Evolutionary conservation across 768 basidiomycete species (phyloP), one percentile per base, ranked within the genome.

Genomic region (Trametes villosa): DNA sequence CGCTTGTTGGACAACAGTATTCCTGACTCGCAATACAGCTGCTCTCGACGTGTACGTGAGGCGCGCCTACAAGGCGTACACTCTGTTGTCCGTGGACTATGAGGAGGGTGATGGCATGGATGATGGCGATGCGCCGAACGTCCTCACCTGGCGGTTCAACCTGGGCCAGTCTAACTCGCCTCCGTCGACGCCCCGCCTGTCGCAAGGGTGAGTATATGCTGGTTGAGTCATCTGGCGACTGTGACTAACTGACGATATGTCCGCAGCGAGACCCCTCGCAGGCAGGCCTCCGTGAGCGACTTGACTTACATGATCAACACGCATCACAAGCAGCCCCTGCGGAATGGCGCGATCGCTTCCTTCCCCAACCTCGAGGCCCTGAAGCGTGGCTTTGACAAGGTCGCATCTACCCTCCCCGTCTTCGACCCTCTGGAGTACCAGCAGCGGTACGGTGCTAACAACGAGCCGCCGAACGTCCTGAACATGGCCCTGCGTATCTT

Each of bases 1-100:
- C 52, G n/a, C 33, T 13, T 40, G 38, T 30, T n/a, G 13, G 4
- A 31, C 1, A 33, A 34, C 40, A 4, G 18, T n/a, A 17, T 29
- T 7, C 20, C 18, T 24, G 27, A 31, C 11, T 22, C 8, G 3
- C 13, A 17, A 9, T 8, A 9, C 63, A 93, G 96, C 96, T 75
- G 90, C 96, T 11, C 87, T 97, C 49, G 96, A 98, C 74, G 94
- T 96, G 26, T 99, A 98, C 70, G 84, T 98, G 60, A 88, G 96
- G 55, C 92, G 96, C 64, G 94, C 94, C 8, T 99, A 99, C 77
- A 88, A 90, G 63, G 96, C 94, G 4, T 99, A 99, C 77, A 88
- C 86, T 22, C 75, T 98, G 42, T 80, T 97, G 52, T 92, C 92
- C 31, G 83, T 99, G 59, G 96, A 98, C 72, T 95, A 96, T 72